A percentile compares a stretch with the other conserved stretches of the same genome.
Conservation (phyloP, 495 filamentous ascomycete species). For the Tuber borchii region DNA sequence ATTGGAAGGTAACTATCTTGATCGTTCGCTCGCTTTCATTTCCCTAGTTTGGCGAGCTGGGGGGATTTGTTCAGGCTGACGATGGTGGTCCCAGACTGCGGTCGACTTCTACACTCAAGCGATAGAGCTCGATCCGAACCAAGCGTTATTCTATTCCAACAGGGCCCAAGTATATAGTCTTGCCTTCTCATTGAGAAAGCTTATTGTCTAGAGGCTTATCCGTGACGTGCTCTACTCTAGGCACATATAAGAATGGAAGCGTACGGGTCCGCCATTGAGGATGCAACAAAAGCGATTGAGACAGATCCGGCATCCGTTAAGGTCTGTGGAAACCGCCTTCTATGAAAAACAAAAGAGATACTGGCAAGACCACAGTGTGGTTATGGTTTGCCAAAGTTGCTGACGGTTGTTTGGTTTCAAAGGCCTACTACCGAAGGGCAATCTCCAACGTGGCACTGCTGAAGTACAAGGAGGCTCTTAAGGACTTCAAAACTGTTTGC, state of each 20-base stretch:
- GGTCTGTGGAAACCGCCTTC: constrained; percentile 46
- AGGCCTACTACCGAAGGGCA: constrained; percentile 94
- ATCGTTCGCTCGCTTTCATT: background rate
- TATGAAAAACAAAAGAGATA: background rate
- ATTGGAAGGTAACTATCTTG: constrained; percentile 56
- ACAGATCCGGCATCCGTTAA: constrained; percentile 82
- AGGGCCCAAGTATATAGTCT: constrained; percentile 68
- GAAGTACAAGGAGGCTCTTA: constrained; percentile 74
- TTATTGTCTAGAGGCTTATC: constrained; percentile 49
- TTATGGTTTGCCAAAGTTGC: background rate
- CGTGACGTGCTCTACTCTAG: constrained; percentile 45
- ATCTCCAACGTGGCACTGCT: constrained; percentile 85
- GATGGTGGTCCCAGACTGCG: constrained; percentile 48
- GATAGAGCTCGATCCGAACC: constrained; percentile 74
- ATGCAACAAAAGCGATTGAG: constrained; percentile 91
- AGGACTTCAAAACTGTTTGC: constrained; percentile 86
- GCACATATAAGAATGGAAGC: constrained; percentile 92
- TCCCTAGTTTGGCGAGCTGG: background rate
- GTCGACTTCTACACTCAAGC: constrained; percentile 83
- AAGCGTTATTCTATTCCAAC: constrained; percentile 89
- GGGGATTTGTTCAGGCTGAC: background rate
- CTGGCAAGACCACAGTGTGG: background rate
- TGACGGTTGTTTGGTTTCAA: constrained; percentile 22
- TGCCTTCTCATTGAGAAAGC: background rate
- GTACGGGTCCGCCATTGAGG: constrained; percentile 83